phyloP scores from a whole-genome alignment of 1,284 basidiomycete genomes.

The Leucoagaricus sp. region DNA sequence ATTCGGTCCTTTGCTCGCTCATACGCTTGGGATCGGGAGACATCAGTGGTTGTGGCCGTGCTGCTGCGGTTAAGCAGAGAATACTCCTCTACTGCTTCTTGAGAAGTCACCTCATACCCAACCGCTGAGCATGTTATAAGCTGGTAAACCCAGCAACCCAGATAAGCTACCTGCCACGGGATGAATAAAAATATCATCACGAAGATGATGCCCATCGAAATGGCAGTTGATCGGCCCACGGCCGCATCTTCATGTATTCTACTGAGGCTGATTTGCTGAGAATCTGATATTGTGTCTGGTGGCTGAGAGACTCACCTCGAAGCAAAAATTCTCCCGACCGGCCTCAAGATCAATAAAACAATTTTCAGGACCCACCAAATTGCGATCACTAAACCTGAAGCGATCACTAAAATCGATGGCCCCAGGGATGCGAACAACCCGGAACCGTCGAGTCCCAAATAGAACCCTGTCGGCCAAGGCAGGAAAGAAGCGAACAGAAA shows the following conservation, averaged over 20 bases:
- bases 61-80: background rate
- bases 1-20: background rate
- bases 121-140: constrained; percentile 59
- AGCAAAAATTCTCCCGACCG: constrained; percentile 32
- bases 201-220: constrained; percentile 66
- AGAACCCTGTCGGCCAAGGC: constrained; percentile 54
- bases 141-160: constrained; percentile 81
- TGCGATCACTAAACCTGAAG: constrained; percentile 59
- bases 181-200: constrained; percentile 71
- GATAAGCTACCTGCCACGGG: constrained; percentile 90
- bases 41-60: background rate
- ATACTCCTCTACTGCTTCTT: background rate
- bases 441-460: constrained; percentile 61
- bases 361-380: constrained; percentile 55
- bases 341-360: constrained; percentile 45
- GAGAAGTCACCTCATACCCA: constrained; percentile 5
- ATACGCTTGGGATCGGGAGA: background rate
- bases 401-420: constrained; percentile 53
- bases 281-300: no score
- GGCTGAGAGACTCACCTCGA: constrained; percentile 51
- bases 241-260: constrained; percentile 5
- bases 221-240: constrained; percentile 34
- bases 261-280: background rate
- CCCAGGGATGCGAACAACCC: constrained; percentile 51
- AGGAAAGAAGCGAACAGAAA: constrained; percentile 52